Conservation (phyloP, 176 grass and related monocot genomes). For the Rhynchospora breviuscula region DNA sequence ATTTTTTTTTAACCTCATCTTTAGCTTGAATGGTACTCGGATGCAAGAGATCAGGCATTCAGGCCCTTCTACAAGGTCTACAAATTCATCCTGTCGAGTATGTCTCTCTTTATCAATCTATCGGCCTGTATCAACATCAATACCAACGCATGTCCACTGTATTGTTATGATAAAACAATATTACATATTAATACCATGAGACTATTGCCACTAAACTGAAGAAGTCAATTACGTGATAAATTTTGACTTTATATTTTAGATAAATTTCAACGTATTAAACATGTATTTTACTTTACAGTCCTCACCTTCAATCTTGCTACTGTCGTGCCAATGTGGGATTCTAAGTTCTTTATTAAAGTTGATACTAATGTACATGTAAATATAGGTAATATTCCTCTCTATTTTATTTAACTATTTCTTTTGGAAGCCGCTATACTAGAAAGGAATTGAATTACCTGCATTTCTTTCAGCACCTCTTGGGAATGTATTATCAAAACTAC, state of each 20-base stretch:
- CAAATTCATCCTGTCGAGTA: slow-evolving; percentile 93
- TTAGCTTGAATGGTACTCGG: slow-evolving; percentile 79
- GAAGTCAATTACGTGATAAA: no score
- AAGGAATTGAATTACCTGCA: background rate
- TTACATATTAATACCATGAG: slow-evolving; percentile 26
- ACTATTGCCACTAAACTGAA: no score
- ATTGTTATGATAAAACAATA: slow-evolving; percentile 10
- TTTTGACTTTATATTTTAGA: background rate
- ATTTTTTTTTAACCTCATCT: slow-evolving; percentile 9
- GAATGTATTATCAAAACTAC: slow-evolving; percentile 58
- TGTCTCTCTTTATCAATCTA: background rate
- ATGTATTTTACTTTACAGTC: slow-evolving; percentile 44
- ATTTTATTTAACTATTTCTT: background rate
- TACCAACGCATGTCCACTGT: background rate
- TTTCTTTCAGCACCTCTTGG: slow-evolving; percentile 65
- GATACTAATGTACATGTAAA: slow-evolving; percentile 95
- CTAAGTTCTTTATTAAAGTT: slow-evolving; percentile 84
- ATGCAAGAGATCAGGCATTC: no score
- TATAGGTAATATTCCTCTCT: slow-evolving; percentile 52
- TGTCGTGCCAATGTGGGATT: slow-evolving; percentile 84
- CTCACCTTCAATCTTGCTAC: slow-evolving; percentile 60
- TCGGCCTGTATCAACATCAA: background rate
- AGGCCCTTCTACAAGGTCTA: slow-evolving; percentile 72
- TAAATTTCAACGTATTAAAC: slow-evolving; percentile 13
- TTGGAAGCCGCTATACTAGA: background rate